Conservation (phyloP, 306 rosid species). For the Trifolium dubium region DNA sequence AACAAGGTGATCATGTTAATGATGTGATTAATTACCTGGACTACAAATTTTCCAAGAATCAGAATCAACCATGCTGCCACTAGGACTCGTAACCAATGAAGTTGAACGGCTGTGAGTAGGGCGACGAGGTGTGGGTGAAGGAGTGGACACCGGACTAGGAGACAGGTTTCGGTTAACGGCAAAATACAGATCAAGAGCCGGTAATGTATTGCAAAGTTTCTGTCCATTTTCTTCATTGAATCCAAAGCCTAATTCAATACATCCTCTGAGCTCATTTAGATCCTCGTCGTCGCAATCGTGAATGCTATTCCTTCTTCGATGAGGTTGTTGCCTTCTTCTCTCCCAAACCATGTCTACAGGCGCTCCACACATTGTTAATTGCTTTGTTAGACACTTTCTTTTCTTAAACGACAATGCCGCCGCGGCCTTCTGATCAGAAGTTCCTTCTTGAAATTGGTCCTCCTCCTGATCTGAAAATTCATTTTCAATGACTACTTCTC, state of each 20-base stretch:
- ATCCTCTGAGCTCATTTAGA: slow-evolving; percentile 74
- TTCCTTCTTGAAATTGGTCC: slow-evolving; percentile 38
- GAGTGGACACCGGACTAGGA: slow-evolving; percentile 60
- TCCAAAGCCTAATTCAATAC: slow-evolving; percentile 89
- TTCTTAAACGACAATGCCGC: slow-evolving; percentile 40
- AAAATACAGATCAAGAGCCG: slow-evolving; percentile 90
- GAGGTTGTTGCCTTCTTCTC: slow-evolving; percentile 63
- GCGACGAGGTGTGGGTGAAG: slow-evolving; percentile 39
- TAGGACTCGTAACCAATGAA: slow-evolving; percentile 54
- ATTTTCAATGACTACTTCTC: not conserved
- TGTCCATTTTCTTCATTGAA: slow-evolving; percentile 92
- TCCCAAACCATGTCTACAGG: slow-evolving; percentile 80
- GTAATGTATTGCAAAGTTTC: slow-evolving; percentile 70
- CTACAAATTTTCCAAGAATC: slow-evolving; percentile 85
- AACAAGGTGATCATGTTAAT: too few relatives aligned
- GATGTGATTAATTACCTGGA: slow-evolving; percentile 57
- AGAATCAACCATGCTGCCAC: slow-evolving; percentile 47
- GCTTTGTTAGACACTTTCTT: slow-evolving; percentile 58
- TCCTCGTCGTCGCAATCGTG: slow-evolving; percentile 64
- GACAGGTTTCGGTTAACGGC: slow-evolving; percentile 81
- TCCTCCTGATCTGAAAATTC: not conserved
- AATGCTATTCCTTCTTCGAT: slow-evolving; percentile 41
- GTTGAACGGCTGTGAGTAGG: slow-evolving; percentile 40
- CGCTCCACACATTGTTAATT: slow-evolving; percentile 61
- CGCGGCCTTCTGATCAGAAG: not conserved